These are phyloP conservation scores for Ceratonia siliqua DNA, from an alignment of 306 rosid species.

Conservation along the genomic window DNA sequence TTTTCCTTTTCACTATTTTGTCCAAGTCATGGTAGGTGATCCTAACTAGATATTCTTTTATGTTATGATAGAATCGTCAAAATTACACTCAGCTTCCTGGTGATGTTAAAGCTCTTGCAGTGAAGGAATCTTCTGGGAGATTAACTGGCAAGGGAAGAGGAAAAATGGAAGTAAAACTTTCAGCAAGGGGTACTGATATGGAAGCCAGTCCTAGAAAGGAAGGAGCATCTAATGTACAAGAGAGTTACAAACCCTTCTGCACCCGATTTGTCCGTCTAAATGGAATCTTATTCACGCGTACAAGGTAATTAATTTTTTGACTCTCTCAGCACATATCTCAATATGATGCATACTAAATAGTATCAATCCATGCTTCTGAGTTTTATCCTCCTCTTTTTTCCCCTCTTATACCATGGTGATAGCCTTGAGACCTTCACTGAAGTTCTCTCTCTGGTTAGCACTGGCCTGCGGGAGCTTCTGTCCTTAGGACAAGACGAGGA, in stretches of 20 bases:
- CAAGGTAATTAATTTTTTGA: conserved; percentile 58
- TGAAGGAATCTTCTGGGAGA: conserved; percentile 59
- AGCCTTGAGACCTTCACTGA: conserved; percentile 90
- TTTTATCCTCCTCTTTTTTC: conserved; percentile 18
- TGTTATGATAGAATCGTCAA: conserved; percentile 77
- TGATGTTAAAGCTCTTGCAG: conserved; percentile 51
- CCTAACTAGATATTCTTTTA: conserved; percentile 17
- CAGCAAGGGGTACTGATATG: conserved; percentile 42
- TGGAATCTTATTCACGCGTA: conserved; percentile 91
- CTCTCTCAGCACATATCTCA: neutral
- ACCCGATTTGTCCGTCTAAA: conserved; percentile 82
- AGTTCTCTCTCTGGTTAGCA: conserved; percentile 66
- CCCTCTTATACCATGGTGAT: conserved; percentile 22
- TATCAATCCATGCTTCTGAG: conserved; percentile 19
- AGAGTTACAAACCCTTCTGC: conserved; percentile 64
- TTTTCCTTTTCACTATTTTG: neutral
- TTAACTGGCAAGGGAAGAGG: conserved; percentile 67
- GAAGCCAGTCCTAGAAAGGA: conserved; percentile 54
- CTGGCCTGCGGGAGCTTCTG: conserved; percentile 62
- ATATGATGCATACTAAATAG: neutral
- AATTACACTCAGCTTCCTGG: conserved; percentile 72
- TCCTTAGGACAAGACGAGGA: conserved; percentile 73
- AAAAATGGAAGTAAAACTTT: conserved; percentile 56
- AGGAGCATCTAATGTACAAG: conserved; percentile 46
- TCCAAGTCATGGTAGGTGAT: conserved; percentile 4